phyloP scores from a whole-genome alignment of 2,329 filamentous ascomycete genomes.

The Chaetomiaceae sp. region DNA sequence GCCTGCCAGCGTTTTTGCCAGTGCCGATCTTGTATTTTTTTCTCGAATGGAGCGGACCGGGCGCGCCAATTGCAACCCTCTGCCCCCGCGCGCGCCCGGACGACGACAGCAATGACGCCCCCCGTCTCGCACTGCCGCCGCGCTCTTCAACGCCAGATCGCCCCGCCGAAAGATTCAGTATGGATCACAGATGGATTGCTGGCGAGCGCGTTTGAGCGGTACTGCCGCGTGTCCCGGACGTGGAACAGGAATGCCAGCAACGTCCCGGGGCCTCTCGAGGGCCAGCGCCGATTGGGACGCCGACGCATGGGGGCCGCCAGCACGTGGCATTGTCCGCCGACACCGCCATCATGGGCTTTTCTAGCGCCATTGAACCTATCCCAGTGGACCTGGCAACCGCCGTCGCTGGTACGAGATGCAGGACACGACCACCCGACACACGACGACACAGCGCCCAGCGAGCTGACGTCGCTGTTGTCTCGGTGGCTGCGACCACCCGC shows the following conservation, averaged over 20 bases:
- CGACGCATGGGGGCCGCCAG: slow-evolving; percentile 50
- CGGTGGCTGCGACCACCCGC: slow-evolving; percentile 5
- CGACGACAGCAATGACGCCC: slow-evolving; percentile 39
- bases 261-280: slow-evolving; percentile 51
- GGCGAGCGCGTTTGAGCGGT: slow-evolving; percentile 44
- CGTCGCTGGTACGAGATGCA: slow-evolving; percentile 30
- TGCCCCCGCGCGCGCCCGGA: not conserved
- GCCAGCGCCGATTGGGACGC: slow-evolving; percentile 47
- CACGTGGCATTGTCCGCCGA: slow-evolving; percentile 36
- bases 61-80: slow-evolving; percentile 9
- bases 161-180: slow-evolving; percentile 39
- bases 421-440: slow-evolving; percentile 18
- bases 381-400: slow-evolving; percentile 50
- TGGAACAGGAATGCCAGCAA: slow-evolving; percentile 34
- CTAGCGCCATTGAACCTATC: slow-evolving; percentile 40
- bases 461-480: slow-evolving; percentile 13
- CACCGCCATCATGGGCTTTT: slow-evolving; percentile 44
- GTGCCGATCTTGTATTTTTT: not conserved
- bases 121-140: slow-evolving; percentile 44
- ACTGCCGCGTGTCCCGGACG: slow-evolving; percentile 33
- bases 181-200: slow-evolving; percentile 59
- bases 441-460: slow-evolving; percentile 16
- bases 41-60: slow-evolving; percentile 17
- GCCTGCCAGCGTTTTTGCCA: slow-evolving; percentile 3
- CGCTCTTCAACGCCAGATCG: slow-evolving; percentile 41